Percentiles rank a stretch among this genome's conserved stretches.
These are phyloP conservation scores for Populus hybrid DNA, from an alignment of 441 rosid species.

Conservation along the genomic window DNA sequence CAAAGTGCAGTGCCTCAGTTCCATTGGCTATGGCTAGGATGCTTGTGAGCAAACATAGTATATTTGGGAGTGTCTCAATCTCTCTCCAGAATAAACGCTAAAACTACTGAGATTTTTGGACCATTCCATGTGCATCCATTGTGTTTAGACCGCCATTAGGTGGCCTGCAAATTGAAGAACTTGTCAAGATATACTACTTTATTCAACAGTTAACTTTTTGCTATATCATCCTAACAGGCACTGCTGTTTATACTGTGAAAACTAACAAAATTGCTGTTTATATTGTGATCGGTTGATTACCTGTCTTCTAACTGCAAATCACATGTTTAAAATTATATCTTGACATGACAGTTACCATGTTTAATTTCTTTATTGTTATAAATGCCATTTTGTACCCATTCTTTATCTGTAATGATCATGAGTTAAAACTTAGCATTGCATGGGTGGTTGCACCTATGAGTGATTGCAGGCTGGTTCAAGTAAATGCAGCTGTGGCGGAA, in stretches of 20 bases:
- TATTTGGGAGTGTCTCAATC: neutral
- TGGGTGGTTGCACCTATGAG: conserved; percentile 6
- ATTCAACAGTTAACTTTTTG: neutral
- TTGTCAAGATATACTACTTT: neutral
- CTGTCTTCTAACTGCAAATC: neutral
- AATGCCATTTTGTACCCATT: neutral
- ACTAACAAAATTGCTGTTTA: neutral
- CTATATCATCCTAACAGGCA: neutral
- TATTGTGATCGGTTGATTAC: neutral
- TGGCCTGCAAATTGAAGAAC: neutral
- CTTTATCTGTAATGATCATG: neutral
- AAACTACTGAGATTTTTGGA: neutral
- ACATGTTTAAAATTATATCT: neutral
- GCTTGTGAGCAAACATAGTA: neutral
- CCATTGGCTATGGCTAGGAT: neutral
- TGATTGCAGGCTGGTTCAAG: conserved; percentile 78
- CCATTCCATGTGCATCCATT: neutral
- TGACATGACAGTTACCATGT: neutral
- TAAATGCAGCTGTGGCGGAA: conserved; percentile 87
- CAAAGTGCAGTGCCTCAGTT: neutral
- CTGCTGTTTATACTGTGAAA: neutral
- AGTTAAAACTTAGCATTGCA: neutral
- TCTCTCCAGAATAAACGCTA: neutral
- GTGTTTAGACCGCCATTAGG: neutral
- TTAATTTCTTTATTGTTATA: neutral